These are phyloP conservation scores for Colletotrichum limetticola DNA, from an alignment of 2,329 filamentous ascomycete species.

Conservation along the genomic window DNA sequence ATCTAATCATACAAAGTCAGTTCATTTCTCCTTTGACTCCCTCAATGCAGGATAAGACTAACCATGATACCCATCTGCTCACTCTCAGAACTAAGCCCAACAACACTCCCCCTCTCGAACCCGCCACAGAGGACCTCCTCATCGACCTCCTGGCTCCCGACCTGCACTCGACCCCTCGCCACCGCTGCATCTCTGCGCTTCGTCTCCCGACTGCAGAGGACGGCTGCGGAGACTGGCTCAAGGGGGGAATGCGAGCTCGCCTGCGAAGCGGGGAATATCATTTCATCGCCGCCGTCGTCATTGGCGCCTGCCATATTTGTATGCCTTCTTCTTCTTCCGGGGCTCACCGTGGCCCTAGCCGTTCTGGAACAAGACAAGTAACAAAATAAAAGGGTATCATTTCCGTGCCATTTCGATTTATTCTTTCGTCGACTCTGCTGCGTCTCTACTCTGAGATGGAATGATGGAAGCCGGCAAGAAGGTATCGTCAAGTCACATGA, in stretches of 20 bases:
- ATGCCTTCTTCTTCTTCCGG: background rate
- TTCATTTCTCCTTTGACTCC: background rate
- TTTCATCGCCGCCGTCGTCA: background rate
- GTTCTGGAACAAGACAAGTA: background rate
- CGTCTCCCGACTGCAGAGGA: conserved; percentile 52
- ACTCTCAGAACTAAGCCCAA: conserved; percentile 65
- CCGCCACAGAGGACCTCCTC: conserved; percentile 57
- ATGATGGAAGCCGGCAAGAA: background rate
- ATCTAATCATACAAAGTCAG: conserved; percentile 45
- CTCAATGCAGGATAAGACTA: conserved; percentile 37
- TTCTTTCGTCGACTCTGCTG: background rate
- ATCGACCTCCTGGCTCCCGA: conserved; percentile 62
- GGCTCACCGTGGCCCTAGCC: background rate
- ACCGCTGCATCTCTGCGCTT: conserved; percentile 45
- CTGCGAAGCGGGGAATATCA: conserved; percentile 45
- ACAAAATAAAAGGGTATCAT: background rate
- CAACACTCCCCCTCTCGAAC: conserved; percentile 61
- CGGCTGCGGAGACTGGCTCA: conserved; percentile 57
- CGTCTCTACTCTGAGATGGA: background rate
- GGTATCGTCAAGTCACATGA: conserved; percentile 23
- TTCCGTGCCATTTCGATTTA: background rate
- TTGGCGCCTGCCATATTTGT: background rate
- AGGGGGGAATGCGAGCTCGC: conserved; percentile 57
- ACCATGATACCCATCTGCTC: conserved; percentile 60
- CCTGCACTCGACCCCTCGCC: conserved; percentile 46